Base-by-base conservation (phyloP, 208 protist species). In the Acanthamoeba royreba region DNA sequence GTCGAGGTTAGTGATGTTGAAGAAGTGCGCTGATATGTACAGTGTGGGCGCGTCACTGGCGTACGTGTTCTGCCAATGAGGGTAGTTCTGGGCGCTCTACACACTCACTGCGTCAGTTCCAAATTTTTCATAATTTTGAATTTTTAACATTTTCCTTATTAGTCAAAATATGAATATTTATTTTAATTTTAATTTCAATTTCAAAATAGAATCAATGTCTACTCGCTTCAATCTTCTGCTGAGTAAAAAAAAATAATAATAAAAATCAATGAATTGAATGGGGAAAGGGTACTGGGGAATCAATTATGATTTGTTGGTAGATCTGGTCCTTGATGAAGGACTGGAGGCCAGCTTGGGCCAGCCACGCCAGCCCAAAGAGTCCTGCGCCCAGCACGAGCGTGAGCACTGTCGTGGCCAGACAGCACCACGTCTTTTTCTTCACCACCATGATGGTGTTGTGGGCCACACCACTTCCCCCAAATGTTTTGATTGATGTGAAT, bases 271-370 rank as follows among this genome's bases (percentile, higher is more conserved):
- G n/a, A n/a, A n/a, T n/a, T 0, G 1, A 28, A 33, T 22, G 38
- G 11, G 28, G n/a, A 8, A 22, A n/a, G n/a, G n/a, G 33, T 72
- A 91, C 85, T 1, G 46, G 28, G 2, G 85, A 91, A 15, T 91
- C 85, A 53, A 91, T 91, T 4, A 91, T 72, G 85, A 91, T 42
- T 91, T 91, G 85, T 4, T 91, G 38, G 13, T 49, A 49, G 85
- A 91, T 91, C 13, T 42, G 38, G 11, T 35, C 7, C 40, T 91
- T 72, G 33, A 91, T 72, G 31, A 53, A 72, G 4, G 61, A 15
- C 5, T 33, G 22, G 19, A 91, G 15, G 8, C 55, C 52, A 2
- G 5, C 17, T 38, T 72, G 46, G 0, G 40, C 52, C 9, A 91
- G 85, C 85, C 85, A 91, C 19, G 40, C 43, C 2, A 46, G 52